These are phyloP conservation scores for Camelina sativa DNA, from an alignment of 345 rosid genomes.

Conservation along the genomic window DNA sequence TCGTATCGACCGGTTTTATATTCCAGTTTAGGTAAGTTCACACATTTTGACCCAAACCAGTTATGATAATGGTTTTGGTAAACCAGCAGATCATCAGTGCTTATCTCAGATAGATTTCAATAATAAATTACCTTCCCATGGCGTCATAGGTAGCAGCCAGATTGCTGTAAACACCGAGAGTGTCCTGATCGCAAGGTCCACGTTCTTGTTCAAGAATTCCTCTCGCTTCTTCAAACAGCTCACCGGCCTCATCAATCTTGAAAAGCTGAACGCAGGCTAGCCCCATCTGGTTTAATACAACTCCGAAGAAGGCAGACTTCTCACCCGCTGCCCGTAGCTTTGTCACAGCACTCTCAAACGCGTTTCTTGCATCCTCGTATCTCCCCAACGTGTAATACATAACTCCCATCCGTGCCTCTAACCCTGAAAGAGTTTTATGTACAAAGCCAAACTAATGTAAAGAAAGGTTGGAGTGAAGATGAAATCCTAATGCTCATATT, in stretches of 20 bases:
- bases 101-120: neutral
- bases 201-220: conserved; percentile 85
- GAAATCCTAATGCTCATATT: neutral
- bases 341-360: conserved; percentile 79
- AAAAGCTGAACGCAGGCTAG: conserved; percentile 96
- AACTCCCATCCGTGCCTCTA: conserved; percentile 97
- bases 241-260: conserved; percentile 96
- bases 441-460: conserved; percentile 21
- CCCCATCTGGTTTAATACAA: conserved; percentile 98
- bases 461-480: neutral
- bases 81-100: neutral
- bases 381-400: conserved; percentile 92
- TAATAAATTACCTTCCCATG: conserved; percentile 84
- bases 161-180: conserved; percentile 95
- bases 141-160: conserved; percentile 99
- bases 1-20: neutral
- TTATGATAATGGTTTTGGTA: neutral
- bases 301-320: conserved; percentile 96
- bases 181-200: conserved; percentile 96
- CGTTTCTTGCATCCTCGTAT: conserved; percentile 87
- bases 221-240: conserved; percentile 94
- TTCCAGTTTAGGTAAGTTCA: neutral
- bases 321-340: conserved; percentile 93
- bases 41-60: neutral
- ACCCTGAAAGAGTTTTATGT: conserved; percentile 49